phyloP scores from a whole-genome alignment of 108 stramenopile genomes.

The Cyclotella baltica region DNA sequence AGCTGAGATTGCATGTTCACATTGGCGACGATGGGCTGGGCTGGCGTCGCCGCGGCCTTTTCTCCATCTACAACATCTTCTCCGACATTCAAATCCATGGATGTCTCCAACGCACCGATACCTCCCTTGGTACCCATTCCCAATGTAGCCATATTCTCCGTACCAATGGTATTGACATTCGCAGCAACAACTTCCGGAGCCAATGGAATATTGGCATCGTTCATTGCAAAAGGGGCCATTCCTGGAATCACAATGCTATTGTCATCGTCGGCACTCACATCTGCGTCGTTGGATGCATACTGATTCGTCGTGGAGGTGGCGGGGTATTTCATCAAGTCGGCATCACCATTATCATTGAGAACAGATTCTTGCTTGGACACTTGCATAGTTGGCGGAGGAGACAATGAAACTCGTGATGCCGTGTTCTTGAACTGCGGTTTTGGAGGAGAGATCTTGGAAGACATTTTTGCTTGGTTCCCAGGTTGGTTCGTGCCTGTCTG shows the following conservation, averaged over 20 bases:
- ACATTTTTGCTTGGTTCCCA: background rate
- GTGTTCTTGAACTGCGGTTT: background rate
- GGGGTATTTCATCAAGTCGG: background rate
- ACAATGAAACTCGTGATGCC: background rate
- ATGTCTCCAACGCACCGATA: background rate
- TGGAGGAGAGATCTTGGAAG: background rate
- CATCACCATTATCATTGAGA: background rate
- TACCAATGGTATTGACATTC: background rate
- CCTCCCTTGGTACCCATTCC: background rate
- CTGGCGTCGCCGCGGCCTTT: background rate
- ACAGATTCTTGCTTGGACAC: background rate
- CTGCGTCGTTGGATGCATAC: background rate
- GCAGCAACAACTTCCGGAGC: background rate
- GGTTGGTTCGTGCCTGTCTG: too few relatives aligned
- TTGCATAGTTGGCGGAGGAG: background rate
- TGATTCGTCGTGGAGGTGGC: background rate
- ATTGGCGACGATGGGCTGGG: background rate
- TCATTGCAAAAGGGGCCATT: background rate
- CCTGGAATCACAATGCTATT: conserved; percentile 49
- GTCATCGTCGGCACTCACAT: conserved; percentile 32
- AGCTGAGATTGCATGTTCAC: background rate
- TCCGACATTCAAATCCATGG: background rate
- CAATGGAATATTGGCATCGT: background rate
- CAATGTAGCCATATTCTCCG: background rate
- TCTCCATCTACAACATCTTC: background rate